Base-by-base conservation (phyloP, 2,329 filamentous ascomycete genomes). In the Neophaeococcomyces aloes region DNA sequence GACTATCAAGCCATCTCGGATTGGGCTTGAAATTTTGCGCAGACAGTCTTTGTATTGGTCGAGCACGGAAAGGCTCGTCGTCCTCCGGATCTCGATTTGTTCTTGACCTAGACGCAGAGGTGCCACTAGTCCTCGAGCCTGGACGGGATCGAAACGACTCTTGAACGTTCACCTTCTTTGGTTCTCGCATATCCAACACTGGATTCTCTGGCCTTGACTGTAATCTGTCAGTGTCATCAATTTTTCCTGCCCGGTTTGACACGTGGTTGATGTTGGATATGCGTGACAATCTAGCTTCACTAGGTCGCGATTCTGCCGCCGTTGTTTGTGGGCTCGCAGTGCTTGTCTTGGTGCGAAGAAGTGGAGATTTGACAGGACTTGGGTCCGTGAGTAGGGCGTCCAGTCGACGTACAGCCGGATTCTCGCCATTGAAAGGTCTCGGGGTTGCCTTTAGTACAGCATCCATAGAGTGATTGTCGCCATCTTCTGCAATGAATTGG, bases 1-100 rank as follows among this genome's bases (percentile, higher is more conserved):
- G 30, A 18, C 18, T 42, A 18, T 42, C 39, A 17, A 34, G 30
- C 39, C 39, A 73, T 3, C 68, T 66, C 0, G 85, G 80, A 51
- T 94, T 94, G 54, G 91, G 69, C 59, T 81, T 89, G 68, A 94
- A 95, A 61, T 94, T 81, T 10, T 77, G 74, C 1, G 82, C 65
- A 11, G 66, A 66, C 10, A 94, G 70, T 27, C 72, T 66, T 0
- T 69, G 63, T 2, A 78, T 50, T 1, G 78, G 73, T 39, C 72
- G 76, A 7, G 69, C 60, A 38, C 86, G 76, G 13, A 84, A 69
- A 1, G 68, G 67, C 46, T 64, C 63, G 14, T 65, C 57, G 33
- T 65, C 50, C 34, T 51, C 48, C n/a, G 42, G 27, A 7, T 6
- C 21, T 14, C 21, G 8, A 13, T 19, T 23, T 4, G 14, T 14